phyloP scores from a whole-genome alignment of 495 filamentous ascomycete species.

The Jackrogersella minutella region DNA sequence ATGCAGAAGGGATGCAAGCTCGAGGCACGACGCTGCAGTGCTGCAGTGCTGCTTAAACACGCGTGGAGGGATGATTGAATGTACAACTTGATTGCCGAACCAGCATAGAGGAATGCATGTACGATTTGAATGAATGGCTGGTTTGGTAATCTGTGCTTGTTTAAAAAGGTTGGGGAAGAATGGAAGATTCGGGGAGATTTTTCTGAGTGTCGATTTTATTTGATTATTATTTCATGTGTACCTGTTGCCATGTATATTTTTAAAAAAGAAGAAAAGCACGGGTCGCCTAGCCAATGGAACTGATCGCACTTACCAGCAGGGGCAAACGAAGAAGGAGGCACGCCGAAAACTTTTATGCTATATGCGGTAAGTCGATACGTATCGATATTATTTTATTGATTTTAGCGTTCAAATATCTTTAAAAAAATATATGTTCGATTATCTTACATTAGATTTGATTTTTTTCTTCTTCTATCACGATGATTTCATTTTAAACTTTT shows the following conservation, averaged over 20 bases:
- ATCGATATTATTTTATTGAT: too few relatives aligned
- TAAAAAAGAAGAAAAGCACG: conserved; percentile 11
- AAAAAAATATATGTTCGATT: too few relatives aligned
- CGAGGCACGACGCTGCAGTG: conserved; percentile 43
- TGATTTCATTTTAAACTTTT: conserved; percentile 1
- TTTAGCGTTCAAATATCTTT: too few relatives aligned
- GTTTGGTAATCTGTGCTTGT: conserved; percentile 31
- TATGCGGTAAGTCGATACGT: conserved; percentile 26
- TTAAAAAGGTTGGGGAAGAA: conserved; percentile 38
- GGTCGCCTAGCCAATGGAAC: conserved; percentile 32
- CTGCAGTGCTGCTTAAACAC: conserved; percentile 40
- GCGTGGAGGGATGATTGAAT: conserved; percentile 40
- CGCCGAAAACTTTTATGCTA: conserved; percentile 22
- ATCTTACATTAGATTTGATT: not conserved
- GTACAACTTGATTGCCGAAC: conserved; percentile 43
- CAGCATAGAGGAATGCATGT: conserved; percentile 41
- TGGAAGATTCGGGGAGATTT: conserved; percentile 40
- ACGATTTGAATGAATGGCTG: conserved; percentile 37
- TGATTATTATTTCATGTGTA: conserved; percentile 27
- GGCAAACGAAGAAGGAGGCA: conserved; percentile 32
- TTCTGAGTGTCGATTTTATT: conserved; percentile 23
- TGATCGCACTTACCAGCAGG: conserved; percentile 27
- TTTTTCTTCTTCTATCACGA: conserved; percentile 7
- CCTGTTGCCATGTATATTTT: conserved; percentile 12
- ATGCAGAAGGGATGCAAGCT: conserved; percentile 39